Base-by-base conservation (phyloP, 257 asterid genomes). In the Craterostigma plantagineum region DNA sequence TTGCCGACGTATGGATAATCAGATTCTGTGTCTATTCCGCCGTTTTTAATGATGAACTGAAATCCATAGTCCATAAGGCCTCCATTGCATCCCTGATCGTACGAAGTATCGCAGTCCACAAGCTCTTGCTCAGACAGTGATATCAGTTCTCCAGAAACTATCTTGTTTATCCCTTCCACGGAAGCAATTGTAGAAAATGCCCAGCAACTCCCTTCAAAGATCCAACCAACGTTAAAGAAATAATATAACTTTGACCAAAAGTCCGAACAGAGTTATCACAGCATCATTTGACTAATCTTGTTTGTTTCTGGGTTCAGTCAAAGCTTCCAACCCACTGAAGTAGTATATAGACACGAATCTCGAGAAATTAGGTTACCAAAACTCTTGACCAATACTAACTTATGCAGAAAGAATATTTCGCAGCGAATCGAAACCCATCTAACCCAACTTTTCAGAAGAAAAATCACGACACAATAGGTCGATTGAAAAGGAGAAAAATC, bases 131-230 rank as follows among this genome's bases (percentile, higher is more conserved):
- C 51, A 13, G 51, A 46, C 7, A 46, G 51, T 12, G 51, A 46
- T 17, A 46, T 12, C 14, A 46, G 34, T 11, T 46, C 51, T 30
- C 51, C 51, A 33, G 39, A 27, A 3, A n/a, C 39, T 23, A 46
- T 46, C 51, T 46, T 11, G 51, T 46, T 46, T 30, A 46, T 46
- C 7, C 51, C 51, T 46, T 46, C 51, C 39, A 46, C 51, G 13
- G 51, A n/a, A 46, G 39, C 51, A 46, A 44, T 44, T 8, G 49
- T 23, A 9, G 49, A 44, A 14, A 44, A 44, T 44, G 49, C 49
- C 49, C 49, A 46, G 51, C 51, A 46, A 7, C 39, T 33, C 51
- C 51, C 51, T 46, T 13, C 13, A 44, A 18, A 17, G 7, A 44
- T 44, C 11, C 33, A 12, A 47, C 14, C 35, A 34, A 47, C 23